Conservation (phyloP, 306 rosid species). For the Vigna radiata region DNA sequence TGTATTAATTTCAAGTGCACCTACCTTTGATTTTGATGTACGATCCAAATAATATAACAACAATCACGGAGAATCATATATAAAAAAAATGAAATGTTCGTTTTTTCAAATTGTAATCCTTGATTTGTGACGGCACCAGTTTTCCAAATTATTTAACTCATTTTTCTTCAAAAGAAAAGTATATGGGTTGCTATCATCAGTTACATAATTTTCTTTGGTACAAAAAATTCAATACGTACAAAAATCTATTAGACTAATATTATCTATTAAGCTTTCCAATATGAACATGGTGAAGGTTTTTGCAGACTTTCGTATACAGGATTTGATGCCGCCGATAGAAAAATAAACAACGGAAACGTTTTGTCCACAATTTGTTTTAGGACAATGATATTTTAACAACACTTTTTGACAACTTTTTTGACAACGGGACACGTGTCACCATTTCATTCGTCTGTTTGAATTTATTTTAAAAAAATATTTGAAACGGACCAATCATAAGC, state of each 20-base stretch:
- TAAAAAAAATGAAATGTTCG: neutral
- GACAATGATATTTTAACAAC: too few relatives aligned
- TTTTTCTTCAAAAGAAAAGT: neutral
- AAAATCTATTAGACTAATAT: neutral
- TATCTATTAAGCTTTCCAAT: neutral
- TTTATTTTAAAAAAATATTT: too few relatives aligned
- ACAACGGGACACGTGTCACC: too few relatives aligned
- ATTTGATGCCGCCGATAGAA: slow-evolving; percentile 8
- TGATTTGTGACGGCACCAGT: neutral
- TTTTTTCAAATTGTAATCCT: neutral
- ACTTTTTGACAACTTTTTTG: too few relatives aligned
- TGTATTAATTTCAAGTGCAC: neutral
- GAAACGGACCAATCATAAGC: too few relatives aligned
- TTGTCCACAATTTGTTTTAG: neutral
- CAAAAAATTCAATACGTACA: neutral
- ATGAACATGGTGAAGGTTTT: neutral
- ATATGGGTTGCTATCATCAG: neutral
- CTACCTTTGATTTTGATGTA: neutral
- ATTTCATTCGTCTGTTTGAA: too few relatives aligned
- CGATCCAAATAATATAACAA: neutral
- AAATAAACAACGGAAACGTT: neutral
- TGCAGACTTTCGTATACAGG: neutral
- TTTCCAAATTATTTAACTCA: neutral
- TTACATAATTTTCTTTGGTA: neutral
- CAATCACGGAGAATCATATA: neutral